Evolutionary conservation across 176 grass and related monocot genomes (phyloP).

Genomic region (Carex myosuroides): DNA sequence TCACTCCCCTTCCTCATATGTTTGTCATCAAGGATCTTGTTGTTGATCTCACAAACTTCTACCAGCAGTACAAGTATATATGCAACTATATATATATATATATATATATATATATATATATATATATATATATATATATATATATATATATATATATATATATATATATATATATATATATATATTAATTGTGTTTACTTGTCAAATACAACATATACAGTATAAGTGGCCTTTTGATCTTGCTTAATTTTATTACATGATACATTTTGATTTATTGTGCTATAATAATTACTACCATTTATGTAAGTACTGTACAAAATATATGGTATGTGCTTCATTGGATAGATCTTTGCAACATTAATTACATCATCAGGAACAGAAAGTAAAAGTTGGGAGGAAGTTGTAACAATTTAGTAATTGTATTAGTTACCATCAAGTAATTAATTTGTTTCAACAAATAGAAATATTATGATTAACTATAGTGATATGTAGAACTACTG

Average conservation of each 20-base stretch:
- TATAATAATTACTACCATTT: background rate
- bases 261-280: background rate
- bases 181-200: background rate
- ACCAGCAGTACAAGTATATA: conserved; percentile 64
- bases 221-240: background rate
- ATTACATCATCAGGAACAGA: background rate
- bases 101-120: no score
- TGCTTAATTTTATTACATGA: background rate
- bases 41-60: conserved; percentile 68
- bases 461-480: background rate
- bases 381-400: background rate
- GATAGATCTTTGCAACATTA: background rate
- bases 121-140: no score
- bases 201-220: background rate
- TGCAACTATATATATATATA: no score
- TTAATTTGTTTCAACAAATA: background rate
- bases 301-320: background rate
- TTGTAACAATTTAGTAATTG: background rate
- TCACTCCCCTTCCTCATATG: conserved; percentile 77
- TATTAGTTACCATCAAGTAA: background rate
- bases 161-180: background rate
- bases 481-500: background rate
- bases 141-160: no score
- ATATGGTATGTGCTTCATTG: background rate
- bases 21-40: conserved; percentile 73